Percentiles rank a stretch among this genome's conserved stretches.
These are phyloP conservation scores for Penicillium polonicum DNA, from an alignment of 2,329 filamentous ascomycete genomes.

Conservation along the genomic window DNA sequence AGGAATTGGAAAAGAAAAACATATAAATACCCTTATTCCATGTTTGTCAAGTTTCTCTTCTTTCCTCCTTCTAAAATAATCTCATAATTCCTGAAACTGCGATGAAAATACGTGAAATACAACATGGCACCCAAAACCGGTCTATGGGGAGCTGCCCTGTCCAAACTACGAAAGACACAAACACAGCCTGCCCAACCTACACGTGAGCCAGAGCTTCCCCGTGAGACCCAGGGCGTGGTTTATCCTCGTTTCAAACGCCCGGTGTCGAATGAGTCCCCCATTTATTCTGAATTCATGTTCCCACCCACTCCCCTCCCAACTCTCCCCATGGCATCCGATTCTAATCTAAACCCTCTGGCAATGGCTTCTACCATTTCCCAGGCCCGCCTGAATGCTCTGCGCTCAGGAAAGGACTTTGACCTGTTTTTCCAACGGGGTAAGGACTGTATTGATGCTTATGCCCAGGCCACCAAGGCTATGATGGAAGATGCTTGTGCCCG, in stretches of 20 bases:
- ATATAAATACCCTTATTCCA: background rate
- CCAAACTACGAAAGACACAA: background rate
- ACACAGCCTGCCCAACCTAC: background rate
- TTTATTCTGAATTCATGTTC: slow-evolving; percentile 1
- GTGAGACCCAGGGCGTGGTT: background rate
- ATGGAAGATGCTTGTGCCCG: slow-evolving; percentile 3
- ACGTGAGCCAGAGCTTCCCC: background rate
- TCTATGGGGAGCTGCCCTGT: background rate
- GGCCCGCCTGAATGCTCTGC: background rate
- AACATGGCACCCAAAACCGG: background rate
- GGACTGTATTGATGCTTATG: slow-evolving; percentile 4
- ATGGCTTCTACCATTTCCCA: slow-evolving; percentile 1
- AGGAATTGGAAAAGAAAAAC: background rate
- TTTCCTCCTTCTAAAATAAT: background rate
- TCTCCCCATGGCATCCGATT: slow-evolving; percentile 14
- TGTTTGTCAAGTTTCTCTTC: background rate
- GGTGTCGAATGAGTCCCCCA: background rate
- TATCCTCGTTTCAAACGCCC: background rate
- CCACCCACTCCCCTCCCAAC: slow-evolving; percentile 10
- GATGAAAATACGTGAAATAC: background rate
- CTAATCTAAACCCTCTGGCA: background rate
- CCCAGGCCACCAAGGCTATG: slow-evolving; percentile 3
- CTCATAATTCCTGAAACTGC: background rate
- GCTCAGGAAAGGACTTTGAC: background rate
- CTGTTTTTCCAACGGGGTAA: background rate